Percentiles rank a stretch among this genome's conserved stretches.
These are phyloP conservation scores for Dactylellina sp. DNA, from an alignment of 2,329 filamentous ascomycete genomes.

Conservation along the genomic window DNA sequence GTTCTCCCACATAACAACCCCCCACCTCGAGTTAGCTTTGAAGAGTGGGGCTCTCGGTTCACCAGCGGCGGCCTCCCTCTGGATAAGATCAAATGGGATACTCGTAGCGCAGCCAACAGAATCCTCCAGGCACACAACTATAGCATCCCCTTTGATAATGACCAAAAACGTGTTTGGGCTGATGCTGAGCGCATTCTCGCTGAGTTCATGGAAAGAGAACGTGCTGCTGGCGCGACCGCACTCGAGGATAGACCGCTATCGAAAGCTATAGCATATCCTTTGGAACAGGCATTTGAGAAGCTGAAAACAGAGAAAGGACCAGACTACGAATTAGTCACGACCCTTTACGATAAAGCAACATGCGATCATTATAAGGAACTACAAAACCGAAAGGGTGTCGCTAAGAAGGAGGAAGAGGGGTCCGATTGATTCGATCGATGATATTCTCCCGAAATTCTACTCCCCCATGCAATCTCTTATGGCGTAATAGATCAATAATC, in stretches of 20 bases:
- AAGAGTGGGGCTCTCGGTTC: constrained; percentile 18
- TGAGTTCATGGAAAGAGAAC: constrained; percentile 35
- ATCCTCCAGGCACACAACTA: constrained; percentile 3
- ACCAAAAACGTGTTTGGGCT: constrained; percentile 31
- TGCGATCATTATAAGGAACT: background rate
- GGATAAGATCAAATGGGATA: background rate
- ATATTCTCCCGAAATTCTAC: no score
- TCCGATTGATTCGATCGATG: no score
- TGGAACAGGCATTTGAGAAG: constrained; percentile 30
- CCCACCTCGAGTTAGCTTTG: constrained; percentile 8
- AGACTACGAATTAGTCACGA: constrained; percentile 2
- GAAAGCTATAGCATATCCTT: constrained; percentile 32
- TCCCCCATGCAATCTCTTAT: no score
- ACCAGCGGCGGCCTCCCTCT: constrained; percentile 2
- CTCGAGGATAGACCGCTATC: constrained; percentile 19
- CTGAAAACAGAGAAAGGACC: constrained; percentile 11
- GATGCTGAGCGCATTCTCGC: constrained; percentile 19
- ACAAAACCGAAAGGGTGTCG: constrained; percentile 12
- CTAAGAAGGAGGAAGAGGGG: background rate
- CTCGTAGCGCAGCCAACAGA: constrained; percentile 1
- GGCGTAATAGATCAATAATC: no score
- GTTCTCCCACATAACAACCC: constrained; percentile 17
- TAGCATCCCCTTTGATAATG: constrained; percentile 33
- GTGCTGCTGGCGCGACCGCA: constrained; percentile 17
- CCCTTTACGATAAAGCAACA: background rate